Base-by-base conservation (phyloP, 352 stramenopile genomes). In the Thraustochytrium sp. region DNA sequence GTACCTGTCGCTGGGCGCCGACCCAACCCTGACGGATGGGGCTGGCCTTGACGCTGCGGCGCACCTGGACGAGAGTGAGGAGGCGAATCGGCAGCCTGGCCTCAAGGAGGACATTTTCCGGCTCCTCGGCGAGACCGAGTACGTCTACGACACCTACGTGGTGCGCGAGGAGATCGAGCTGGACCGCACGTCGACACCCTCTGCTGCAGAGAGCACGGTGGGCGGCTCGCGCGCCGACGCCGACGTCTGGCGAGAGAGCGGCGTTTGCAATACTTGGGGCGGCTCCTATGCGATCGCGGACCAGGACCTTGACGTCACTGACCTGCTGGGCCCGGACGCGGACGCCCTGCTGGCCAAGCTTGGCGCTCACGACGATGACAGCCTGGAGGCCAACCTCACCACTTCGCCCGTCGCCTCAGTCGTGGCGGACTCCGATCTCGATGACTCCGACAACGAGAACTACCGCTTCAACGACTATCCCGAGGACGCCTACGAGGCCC, bases 391-490 rank as follows among this genome's bases (percentile, higher is more conserved):
- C 38, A 44, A 62, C 31, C 42, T 55, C 13, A 62, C 42, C 29
- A 37, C 36, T 29, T 55, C 42, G 13, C 42, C 42, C 46, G 65
- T 23, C 5, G 68, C 46, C 34, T 80, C 68, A 4, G 68, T 72
- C 1, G 31, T 16, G 26, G 23, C 46, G 18, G 59, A 72, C 8
- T 80, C 68, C 1, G 68, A 80, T 5, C 53, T 80, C 5, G 68
- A 80, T 23, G 40, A 80, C 68, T 46, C 31, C 4, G 68, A 80
- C 51, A 53, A 80, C 37, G 68, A 80, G 51, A 44, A 51, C 11
- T 80, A 80, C 53, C 48, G 48, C 29, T 80, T 65, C 68, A 80
- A 80, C 51, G 68, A 80, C 68, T 80, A 80, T 44, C 68, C 68
- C 1, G 68, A 80, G 31, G 68, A 80, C 23, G 68, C 51, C 36